phyloP scores from a whole-genome alignment of 148 eudicot species.

The Pouteria glomerata region DNA sequence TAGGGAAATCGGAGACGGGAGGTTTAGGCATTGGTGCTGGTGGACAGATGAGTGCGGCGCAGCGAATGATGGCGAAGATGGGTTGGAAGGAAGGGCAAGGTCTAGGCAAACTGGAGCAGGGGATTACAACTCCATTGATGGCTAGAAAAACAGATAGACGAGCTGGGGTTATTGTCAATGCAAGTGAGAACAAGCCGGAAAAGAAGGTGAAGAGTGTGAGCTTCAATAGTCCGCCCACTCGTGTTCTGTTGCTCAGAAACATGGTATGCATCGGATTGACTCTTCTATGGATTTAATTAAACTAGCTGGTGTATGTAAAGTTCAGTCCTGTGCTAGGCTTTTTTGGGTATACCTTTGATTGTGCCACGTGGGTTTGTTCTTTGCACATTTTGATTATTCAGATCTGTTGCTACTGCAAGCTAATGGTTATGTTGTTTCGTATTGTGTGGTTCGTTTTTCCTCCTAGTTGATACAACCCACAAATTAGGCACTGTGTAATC shows the following conservation, averaged over 20 bases:
- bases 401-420: not conserved
- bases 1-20: slow-evolving; percentile 78
- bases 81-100: slow-evolving; percentile 99
- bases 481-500: too few relatives aligned
- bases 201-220: slow-evolving; percentile 82
- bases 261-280: slow-evolving; percentile 49
- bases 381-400: not conserved
- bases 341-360: too few relatives aligned
- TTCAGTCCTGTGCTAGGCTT: not conserved
- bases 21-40: slow-evolving; percentile 93
- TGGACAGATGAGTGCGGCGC: slow-evolving; percentile 95
- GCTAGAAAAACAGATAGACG: slow-evolving; percentile 86
- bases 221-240: slow-evolving; percentile 69
- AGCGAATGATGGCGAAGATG: slow-evolving; percentile 99
- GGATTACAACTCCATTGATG: slow-evolving; percentile 89
- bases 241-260: slow-evolving; percentile 79
- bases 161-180: slow-evolving; percentile 91
- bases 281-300: not conserved
- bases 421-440: not conserved
- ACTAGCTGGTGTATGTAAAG: not conserved
- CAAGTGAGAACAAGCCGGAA: slow-evolving; percentile 49
- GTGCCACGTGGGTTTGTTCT: too few relatives aligned
- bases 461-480: too few relatives aligned
- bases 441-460: too few relatives aligned
- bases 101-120: slow-evolving; percentile 86